Base-by-base conservation (phyloP, 164 flowering plant species). In the Cinnamomum micranthum region DNA sequence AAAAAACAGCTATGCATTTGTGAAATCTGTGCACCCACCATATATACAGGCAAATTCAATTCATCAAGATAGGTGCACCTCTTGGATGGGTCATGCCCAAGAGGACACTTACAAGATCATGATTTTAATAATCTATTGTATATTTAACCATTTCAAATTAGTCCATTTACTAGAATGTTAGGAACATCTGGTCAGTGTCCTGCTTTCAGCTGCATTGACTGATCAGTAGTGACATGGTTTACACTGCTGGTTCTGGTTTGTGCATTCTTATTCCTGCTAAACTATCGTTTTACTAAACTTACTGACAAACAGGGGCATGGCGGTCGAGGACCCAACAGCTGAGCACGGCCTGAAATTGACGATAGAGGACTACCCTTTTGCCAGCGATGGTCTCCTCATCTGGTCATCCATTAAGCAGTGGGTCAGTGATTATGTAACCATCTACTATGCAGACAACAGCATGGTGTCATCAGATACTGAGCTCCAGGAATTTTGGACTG, bases 401-500 rank as follows among this genome's bases (percentile, higher is more conserved):
- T 93, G 95, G 95, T 91, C 85, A 20, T 65, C 85, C 65, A 81
- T 89, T 19, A 85, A 87, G 71, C 25, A 81, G 51, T 92, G 98
- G 97, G 87, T 93, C 12, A 82, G 80, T 0, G 88, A 87, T 63
- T 92, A 90, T 64, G 91, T 89, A 9, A 82, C 77, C 70, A 82
- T 85, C 79, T 93, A 82, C 78, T 93, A 93, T 75, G 76, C 83
- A 0, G 50, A 83, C 14, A 9, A 80, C 4, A 47, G 35, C 67
- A n/a, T 68, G 1, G 74, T 92, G 0, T 58, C 76, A 51, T 75
- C 84, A 1, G 98, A 93, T 66, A 0, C 73, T 1, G 98, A 93
- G 84, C 91, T 93, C 50, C 97, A 90, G 80, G 79, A 85, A 59
- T 92, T 93, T 93, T 93, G 95, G 97, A 78, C 82, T 0, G 98